Evolutionary conservation across 2,329 filamentous ascomycete genomes (phyloP).

Genomic region (Podosphaera fusca): DNA sequence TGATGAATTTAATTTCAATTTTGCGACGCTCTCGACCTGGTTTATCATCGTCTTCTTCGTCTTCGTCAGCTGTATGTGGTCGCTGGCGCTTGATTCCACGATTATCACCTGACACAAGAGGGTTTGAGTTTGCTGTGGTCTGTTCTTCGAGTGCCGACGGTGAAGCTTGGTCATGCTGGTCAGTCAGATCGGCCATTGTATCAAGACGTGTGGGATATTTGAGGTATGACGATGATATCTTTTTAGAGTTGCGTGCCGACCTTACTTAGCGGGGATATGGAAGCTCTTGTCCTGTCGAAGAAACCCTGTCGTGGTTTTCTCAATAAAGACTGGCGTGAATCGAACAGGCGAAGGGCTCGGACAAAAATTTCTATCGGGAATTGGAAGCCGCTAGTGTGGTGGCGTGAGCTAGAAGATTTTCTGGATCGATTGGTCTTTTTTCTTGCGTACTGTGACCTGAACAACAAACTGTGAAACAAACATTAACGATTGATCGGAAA

Average conservation of each 20-base stretch:
- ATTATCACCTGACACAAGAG: slow-evolving; percentile 30
- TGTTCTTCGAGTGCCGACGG: slow-evolving; percentile 55
- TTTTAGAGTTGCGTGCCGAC: slow-evolving; percentile 16
- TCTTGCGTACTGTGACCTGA: slow-evolving; percentile 8
- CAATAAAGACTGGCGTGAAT: slow-evolving; percentile 16
- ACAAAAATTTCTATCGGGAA: not conserved
- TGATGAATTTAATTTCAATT: slow-evolving; percentile 99
- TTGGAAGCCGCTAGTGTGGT: not conserved
- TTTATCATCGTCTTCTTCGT: slow-evolving; percentile 96
- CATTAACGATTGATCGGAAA: slow-evolving; percentile 16
- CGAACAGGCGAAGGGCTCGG: slow-evolving; percentile 11
- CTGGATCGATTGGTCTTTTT: slow-evolving; percentile 4
- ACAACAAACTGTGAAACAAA: slow-evolving; percentile 9
- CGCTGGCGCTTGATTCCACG: slow-evolving; percentile 81
- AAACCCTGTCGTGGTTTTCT: slow-evolving; percentile 15
- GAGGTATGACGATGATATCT: slow-evolving; percentile 17
- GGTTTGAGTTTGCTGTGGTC: slow-evolving; percentile 49
- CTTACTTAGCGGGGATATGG: slow-evolving; percentile 17
- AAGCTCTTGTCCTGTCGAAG: slow-evolving; percentile 13
- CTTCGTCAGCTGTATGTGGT: slow-evolving; percentile 65
- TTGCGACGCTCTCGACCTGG: slow-evolving; percentile 92
- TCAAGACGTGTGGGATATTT: slow-evolving; percentile 4
- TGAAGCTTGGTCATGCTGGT: slow-evolving; percentile 55
- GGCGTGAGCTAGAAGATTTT: not conserved
- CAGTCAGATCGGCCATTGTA: slow-evolving; percentile 57